A percentile compares a stretch with the other conserved stretches of the same genome.
These are phyloP conservation scores for Alisma plantagoaquatica DNA, from an alignment of 106 monocot species.

Conservation along the genomic window DNA sequence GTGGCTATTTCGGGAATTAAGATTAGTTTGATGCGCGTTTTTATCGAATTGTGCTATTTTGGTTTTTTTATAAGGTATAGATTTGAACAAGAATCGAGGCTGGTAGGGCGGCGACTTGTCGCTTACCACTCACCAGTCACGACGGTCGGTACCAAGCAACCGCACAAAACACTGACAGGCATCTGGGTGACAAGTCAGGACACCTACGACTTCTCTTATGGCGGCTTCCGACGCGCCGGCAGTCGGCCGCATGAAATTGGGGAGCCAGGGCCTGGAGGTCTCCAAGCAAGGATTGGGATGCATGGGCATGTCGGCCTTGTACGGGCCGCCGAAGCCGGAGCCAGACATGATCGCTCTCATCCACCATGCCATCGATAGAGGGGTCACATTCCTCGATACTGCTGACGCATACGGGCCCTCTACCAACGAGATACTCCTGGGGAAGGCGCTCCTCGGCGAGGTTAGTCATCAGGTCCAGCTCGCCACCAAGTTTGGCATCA, in stretches of 20 bases:
- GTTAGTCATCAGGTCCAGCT: slow-evolving; percentile 3
- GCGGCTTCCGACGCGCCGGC: neutral
- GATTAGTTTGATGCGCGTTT: no score
- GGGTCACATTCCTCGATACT: slow-evolving; percentile 26
- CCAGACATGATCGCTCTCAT: slow-evolving; percentile 24
- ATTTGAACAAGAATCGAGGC: no score
- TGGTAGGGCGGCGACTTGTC: no score
- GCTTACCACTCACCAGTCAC: no score
- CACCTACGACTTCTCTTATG: no score
- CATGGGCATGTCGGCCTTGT: slow-evolving; percentile 29
- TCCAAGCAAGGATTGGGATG: slow-evolving; percentile 22
- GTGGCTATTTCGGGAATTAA: no score
- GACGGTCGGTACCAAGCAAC: no score
- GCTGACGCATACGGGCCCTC: slow-evolving; percentile 24
- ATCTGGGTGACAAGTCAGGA: no score
- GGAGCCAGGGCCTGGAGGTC: slow-evolving; percentile 21
- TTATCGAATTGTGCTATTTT: no score
- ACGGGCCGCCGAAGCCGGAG: slow-evolving; percentile 23
- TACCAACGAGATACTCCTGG: slow-evolving; percentile 20
- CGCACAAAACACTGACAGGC: no score
- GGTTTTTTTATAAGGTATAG: no score
- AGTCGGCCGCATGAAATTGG: slow-evolving; percentile 2
- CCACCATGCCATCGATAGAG: slow-evolving; percentile 12
- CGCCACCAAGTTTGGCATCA: slow-evolving; percentile 12
- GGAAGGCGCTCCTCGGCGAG: slow-evolving; percentile 15